These are phyloP conservation scores for Eryngium alpinum DNA, from an alignment of 140 eudicot genomes.

Conservation along the genomic window DNA sequence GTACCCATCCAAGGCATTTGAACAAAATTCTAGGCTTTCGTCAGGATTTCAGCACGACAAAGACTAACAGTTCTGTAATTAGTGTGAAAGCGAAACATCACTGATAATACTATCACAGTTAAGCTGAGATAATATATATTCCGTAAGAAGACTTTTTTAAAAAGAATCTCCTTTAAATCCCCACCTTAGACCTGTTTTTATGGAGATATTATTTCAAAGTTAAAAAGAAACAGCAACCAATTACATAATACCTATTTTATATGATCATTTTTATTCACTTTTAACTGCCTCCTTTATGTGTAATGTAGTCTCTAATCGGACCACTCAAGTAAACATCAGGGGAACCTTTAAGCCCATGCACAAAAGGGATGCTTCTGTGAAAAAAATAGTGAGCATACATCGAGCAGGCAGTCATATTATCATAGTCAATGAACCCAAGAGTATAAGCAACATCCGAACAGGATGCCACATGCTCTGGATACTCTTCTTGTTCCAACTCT, in stretches of 20 bases:
- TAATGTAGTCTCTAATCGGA: constrained; percentile 80
- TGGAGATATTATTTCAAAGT: constrained; percentile 16
- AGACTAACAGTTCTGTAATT: too few relatives aligned
- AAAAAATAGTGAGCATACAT: constrained; percentile 98
- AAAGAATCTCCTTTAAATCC: constrained; percentile 88
- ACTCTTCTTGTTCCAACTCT: too few relatives aligned
- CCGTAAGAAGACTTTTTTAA: constrained; percentile 69
- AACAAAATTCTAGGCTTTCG: too few relatives aligned
- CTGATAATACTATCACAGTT: too few relatives aligned
- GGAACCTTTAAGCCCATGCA: constrained; percentile 99
- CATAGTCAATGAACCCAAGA: constrained; percentile 95
- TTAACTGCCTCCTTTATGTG: constrained; percentile 89
- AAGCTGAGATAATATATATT: constrained; percentile 60
- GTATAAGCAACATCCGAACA: constrained; percentile 57
- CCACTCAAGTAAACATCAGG: constrained; percentile 97
- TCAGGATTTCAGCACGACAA: too few relatives aligned
- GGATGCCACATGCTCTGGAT: too few relatives aligned
- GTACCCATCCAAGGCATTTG: too few relatives aligned
- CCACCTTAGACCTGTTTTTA: constrained; percentile 77
- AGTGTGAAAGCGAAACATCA: too few relatives aligned
- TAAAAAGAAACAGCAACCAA: background rate
- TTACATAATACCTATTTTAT: background rate
- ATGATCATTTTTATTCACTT: constrained; percentile 6
- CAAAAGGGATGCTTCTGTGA: constrained; percentile 91
- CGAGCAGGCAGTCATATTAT: constrained; percentile 99